These are phyloP conservation scores for Blastomyces silverae DNA, from an alignment of 2,329 filamentous ascomycete species.

Conservation along the genomic window DNA sequence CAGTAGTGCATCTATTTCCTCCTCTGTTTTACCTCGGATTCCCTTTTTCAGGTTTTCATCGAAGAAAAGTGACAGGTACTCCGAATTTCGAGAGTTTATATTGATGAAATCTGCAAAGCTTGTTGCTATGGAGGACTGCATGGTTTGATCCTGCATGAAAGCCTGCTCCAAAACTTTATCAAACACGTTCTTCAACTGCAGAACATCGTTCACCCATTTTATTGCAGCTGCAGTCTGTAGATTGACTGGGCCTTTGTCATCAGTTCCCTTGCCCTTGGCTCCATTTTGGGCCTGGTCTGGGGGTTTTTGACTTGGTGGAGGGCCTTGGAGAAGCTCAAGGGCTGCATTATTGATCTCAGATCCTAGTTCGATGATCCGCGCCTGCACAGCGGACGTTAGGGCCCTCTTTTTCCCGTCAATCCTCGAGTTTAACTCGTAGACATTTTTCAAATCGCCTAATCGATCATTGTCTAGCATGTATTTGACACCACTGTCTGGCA, in stretches of 20 bases:
- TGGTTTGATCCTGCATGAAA: constrained; percentile 65
- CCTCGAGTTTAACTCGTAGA: constrained; percentile 71
- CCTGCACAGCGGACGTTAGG: constrained; percentile 63
- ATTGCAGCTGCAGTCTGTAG: constrained; percentile 82
- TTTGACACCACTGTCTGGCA: constrained; percentile 76
- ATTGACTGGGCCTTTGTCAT: constrained; percentile 52
- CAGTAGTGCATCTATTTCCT: constrained; percentile 72
- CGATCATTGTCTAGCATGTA: constrained; percentile 91
- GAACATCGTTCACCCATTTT: constrained; percentile 89
- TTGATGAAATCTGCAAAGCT: constrained; percentile 95
- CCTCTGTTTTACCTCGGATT: constrained; percentile 85
- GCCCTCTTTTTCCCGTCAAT: constrained; percentile 68
- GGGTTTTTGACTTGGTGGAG: constrained; percentile 40
- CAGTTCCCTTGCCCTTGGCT: constrained; percentile 44
- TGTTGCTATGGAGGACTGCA: constrained; percentile 75
- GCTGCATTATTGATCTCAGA: constrained; percentile 67
- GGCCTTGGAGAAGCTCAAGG: constrained; percentile 51
- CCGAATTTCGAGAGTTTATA: constrained; percentile 72
- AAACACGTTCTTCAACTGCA: constrained; percentile 81
- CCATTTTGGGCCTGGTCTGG: constrained; percentile 44
- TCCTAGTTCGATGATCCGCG: constrained; percentile 71
- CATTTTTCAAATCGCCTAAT: constrained; percentile 65
- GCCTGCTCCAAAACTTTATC: constrained; percentile 68
- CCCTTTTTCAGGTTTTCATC: constrained; percentile 94
- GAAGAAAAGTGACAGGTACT: constrained; percentile 93